Conservation (phyloP, 768 basidiomycete species). For the Cantharellus cinnabarinus region DNA sequence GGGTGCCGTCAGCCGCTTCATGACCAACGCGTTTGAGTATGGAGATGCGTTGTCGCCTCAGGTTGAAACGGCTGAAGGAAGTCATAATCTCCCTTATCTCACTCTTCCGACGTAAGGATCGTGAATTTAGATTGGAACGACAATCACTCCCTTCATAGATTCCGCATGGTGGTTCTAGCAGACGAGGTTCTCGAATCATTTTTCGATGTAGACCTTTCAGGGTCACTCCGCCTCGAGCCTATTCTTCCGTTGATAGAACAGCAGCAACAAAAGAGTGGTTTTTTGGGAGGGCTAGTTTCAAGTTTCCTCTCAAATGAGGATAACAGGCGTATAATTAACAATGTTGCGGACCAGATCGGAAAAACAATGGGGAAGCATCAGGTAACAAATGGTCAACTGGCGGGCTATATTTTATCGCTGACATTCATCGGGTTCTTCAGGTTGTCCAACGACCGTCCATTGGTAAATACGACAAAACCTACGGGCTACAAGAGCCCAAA, state of each 20-base stretch:
- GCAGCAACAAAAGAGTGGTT: constrained; percentile 23
- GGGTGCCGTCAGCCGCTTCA: constrained; percentile 88
- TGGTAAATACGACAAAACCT: constrained; percentile 49
- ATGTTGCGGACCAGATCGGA: constrained; percentile 83
- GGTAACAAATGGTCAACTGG: constrained; percentile 17
- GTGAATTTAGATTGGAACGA: neutral
- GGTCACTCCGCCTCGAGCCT: constrained; percentile 71
- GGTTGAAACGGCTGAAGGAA: constrained; percentile 8
- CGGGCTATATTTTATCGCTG: constrained; percentile 5
- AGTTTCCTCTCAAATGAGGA: constrained; percentile 64
- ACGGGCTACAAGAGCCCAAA: constrained; percentile 57
- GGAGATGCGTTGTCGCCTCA: constrained; percentile 65
- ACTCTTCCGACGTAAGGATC: constrained; percentile 60
- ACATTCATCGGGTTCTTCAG: constrained; percentile 15
- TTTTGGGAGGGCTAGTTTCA: constrained; percentile 64
- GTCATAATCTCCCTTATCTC: constrained; percentile 75
- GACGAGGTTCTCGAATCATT: constrained; percentile 94
- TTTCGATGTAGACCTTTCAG: constrained; percentile 81
- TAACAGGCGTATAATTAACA: constrained; percentile 87
- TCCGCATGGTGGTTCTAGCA: constrained; percentile 96
- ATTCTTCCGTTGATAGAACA: constrained; percentile 24
- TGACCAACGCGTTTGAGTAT: constrained; percentile 97
- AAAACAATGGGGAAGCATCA: constrained; percentile 89
- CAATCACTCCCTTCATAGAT: constrained; percentile 26
- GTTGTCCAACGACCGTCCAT: constrained; percentile 66